Conservation (phyloP, 169 alveolate species). For the Plasmodium vinckei region DNA sequence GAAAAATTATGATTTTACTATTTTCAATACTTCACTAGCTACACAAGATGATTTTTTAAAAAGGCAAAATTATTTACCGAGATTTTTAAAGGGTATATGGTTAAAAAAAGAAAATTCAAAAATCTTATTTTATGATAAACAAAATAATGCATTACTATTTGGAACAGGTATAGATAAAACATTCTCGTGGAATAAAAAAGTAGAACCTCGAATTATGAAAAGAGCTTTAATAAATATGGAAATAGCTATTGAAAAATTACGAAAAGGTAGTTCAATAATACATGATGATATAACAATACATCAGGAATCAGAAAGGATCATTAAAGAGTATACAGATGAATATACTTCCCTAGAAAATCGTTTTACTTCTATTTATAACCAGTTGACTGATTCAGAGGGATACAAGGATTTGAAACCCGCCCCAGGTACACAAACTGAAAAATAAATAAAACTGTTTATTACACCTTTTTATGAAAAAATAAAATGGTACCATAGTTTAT, state of each 20-base stretch:
- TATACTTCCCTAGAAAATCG: constrained; percentile 37
- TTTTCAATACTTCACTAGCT: constrained; percentile 52
- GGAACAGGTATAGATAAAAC: constrained; percentile 80
- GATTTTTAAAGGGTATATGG: constrained; percentile 79
- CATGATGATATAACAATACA: constrained; percentile 47
- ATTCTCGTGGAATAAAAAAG: constrained; percentile 75
- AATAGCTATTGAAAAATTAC: constrained; percentile 77
- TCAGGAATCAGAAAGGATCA: constrained; percentile 25
- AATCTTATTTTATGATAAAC: constrained; percentile 76
- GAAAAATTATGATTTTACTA: constrained; percentile 71
- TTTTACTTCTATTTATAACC: constrained; percentile 36
- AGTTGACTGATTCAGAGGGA: constrained; percentile 32
- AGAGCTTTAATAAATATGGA: constrained; percentile 79
- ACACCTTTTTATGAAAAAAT: neutral
- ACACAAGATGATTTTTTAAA: constrained; percentile 70
- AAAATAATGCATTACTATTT: constrained; percentile 74
- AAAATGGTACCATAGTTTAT: too few species aligned
- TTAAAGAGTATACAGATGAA: constrained; percentile 52
- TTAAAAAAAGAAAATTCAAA: constrained; percentile 77
- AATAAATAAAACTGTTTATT: neutral
- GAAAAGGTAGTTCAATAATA: constrained; percentile 66
- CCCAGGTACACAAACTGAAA: constrained; percentile 19
- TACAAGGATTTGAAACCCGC: constrained; percentile 59
- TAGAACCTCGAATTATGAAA: constrained; percentile 28
- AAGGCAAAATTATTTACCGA: constrained; percentile 46